Evolutionary conservation across 352 stramenopile genomes (phyloP).

Genomic region (Phytophthora gonapodyides): DNA sequence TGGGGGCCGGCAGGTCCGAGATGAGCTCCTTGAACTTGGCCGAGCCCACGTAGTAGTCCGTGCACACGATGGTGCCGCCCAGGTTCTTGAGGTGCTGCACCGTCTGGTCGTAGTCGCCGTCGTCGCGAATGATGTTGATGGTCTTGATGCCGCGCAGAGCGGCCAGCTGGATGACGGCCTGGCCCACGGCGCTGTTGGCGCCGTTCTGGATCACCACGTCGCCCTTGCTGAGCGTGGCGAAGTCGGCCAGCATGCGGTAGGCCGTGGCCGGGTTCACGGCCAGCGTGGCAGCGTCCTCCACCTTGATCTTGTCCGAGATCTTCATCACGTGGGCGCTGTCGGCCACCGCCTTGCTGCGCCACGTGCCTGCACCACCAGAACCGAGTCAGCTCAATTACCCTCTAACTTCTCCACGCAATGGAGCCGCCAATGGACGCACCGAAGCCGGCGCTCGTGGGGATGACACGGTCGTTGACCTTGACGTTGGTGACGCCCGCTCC

Average conservation of each 20-base stretch:
- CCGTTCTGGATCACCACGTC: slow-evolving; percentile 92
- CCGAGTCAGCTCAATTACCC: slow-evolving; percentile 8
- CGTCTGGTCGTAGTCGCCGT: slow-evolving; percentile 77
- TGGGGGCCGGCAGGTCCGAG: slow-evolving; percentile 78
- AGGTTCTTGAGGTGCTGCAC: slow-evolving; percentile 83
- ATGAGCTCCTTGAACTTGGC: slow-evolving; percentile 88
- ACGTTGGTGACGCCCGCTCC: slow-evolving; percentile 79
- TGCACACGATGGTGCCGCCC: slow-evolving; percentile 76
- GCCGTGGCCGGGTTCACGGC: slow-evolving; percentile 85
- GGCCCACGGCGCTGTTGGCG: slow-evolving; percentile 86
- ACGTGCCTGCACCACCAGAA: slow-evolving; percentile 46
- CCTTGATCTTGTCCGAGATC: slow-evolving; percentile 83
- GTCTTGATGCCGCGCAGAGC: slow-evolving; percentile 87
- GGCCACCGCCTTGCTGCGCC: slow-evolving; percentile 73
- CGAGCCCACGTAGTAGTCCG: slow-evolving; percentile 71
- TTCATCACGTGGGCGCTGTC: slow-evolving; percentile 68
- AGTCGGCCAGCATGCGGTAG: slow-evolving; percentile 88
- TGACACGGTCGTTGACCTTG: slow-evolving; percentile 89
- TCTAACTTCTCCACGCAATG: not conserved
- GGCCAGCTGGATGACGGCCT: slow-evolving; percentile 90
- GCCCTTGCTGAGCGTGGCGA: slow-evolving; percentile 70
- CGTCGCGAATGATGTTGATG: slow-evolving; percentile 89
- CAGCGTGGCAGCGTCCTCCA: slow-evolving; percentile 85
- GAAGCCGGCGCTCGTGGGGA: slow-evolving; percentile 69
- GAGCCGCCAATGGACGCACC: slow-evolving; percentile 25